Evolutionary conservation across 2,329 filamentous ascomycete species (phyloP).

Genomic region (Ophiocordyceps robertsii): DNA sequence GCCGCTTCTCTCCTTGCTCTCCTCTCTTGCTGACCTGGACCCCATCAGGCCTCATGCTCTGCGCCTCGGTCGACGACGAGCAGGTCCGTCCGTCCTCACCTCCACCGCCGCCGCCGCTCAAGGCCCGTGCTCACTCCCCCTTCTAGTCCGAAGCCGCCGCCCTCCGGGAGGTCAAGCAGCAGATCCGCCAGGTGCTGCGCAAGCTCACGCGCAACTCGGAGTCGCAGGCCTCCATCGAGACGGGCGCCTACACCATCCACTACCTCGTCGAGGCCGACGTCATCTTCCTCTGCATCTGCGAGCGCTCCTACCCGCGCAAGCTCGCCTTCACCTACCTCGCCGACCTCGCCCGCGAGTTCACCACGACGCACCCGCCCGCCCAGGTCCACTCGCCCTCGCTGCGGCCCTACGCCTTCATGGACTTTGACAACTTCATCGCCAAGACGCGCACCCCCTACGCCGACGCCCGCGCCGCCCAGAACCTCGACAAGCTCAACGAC

Average conservation of each 20-base stretch:
- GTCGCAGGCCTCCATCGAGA: conserved; percentile 84
- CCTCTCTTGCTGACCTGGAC: neutral
- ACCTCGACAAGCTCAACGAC: conserved; percentile 90
- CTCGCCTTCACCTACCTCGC: conserved; percentile 96
- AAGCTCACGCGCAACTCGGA: conserved; percentile 81
- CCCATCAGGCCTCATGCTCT: conserved; percentile 78
- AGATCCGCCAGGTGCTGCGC: conserved; percentile 82
- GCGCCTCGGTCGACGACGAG: conserved; percentile 87
- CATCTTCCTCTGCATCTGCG: conserved; percentile 88
- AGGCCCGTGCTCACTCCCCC: neutral
- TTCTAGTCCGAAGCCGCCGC: conserved; percentile 51
- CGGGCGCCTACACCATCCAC: conserved; percentile 70
- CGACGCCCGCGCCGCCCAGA: conserved; percentile 79
- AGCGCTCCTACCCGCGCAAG: conserved; percentile 89
- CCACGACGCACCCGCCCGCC: conserved; percentile 60
- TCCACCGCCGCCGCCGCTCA: neutral
- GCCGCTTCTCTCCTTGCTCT: too few relatives aligned
- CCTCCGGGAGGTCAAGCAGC: conserved; percentile 76
- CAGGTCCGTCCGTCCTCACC: conserved; percentile 35
- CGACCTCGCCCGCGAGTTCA: conserved; percentile 84
- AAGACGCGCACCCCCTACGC: conserved; percentile 90
- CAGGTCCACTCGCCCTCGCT: conserved; percentile 64
- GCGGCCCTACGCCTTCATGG: conserved; percentile 91
- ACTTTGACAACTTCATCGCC: conserved; percentile 94
- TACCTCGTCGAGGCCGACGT: conserved; percentile 76